A percentile compares a stretch with the other conserved stretches of the same genome.
Conservation (phyloP, 768 basidiomycete species). For the Suillus hirtellus region DNA sequence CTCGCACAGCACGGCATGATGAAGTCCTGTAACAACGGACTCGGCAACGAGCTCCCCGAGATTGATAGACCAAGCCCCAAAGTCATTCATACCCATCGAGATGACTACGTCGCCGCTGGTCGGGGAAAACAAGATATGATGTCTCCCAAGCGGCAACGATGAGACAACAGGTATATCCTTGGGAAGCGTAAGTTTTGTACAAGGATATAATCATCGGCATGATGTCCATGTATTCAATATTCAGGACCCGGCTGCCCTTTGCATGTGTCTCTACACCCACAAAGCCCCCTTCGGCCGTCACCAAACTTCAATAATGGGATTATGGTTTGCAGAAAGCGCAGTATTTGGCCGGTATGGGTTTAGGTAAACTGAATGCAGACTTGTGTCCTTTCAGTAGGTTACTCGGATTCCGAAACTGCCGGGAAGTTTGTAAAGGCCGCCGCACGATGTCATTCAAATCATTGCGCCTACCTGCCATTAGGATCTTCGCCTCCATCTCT, state of each 20-base stretch:
- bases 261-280: conserved; percentile 74
- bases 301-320: conserved; percentile 56
- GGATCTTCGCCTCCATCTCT: too few relatives aligned
- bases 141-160: conserved; percentile 85
- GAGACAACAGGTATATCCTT: conserved; percentile 46
- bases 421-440: too few relatives aligned
- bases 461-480: too few relatives aligned
- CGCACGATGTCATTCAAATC: too few relatives aligned
- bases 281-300: conserved; percentile 45
- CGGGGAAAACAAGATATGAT: conserved; percentile 58
- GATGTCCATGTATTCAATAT: conserved; percentile 34
- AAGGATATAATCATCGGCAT: conserved; percentile 46
- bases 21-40: conserved; percentile 63
- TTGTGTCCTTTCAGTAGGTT: too few relatives aligned
- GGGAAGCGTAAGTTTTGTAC: conserved; percentile 27
- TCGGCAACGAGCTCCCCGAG: conserved; percentile 36
- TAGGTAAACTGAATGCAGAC: too few relatives aligned
- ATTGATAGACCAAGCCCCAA: conserved; percentile 63
- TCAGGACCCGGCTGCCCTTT: conserved; percentile 69
- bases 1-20: conserved; percentile 62
- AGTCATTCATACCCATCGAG: conserved; percentile 85
- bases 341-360: too few relatives aligned
- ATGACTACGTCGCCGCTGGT: conserved; percentile 52
- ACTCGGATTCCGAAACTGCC: too few relatives aligned
- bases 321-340: conserved; percentile 52